A percentile compares a stretch with the other conserved stretches of the same genome.
phyloP scores from a whole-genome alignment of 2,329 filamentous ascomycete species.

The Xylariales sp. region DNA sequence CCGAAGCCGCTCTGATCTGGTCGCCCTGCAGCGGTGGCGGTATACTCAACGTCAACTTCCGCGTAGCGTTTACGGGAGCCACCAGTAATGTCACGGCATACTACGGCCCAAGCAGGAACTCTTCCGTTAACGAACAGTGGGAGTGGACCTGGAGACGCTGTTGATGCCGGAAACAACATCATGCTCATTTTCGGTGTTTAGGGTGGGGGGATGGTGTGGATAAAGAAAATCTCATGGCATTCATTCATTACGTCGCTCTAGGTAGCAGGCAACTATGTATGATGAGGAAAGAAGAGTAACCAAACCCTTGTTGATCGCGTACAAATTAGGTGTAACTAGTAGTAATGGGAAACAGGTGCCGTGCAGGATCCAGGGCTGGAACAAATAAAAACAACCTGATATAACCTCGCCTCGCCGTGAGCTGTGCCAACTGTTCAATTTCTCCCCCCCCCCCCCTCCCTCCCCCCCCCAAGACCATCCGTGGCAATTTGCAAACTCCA shows the following conservation, averaged over 20 bases:
- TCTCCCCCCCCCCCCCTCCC: no score
- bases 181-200: background rate
- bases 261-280: no score
- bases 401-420: background rate
- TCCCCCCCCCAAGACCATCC: no score
- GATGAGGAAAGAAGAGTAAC: background rate
- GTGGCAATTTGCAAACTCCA: background rate
- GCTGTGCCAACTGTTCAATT: background rate
- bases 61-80: conserved; percentile 38
- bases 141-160: conserved; percentile 40
- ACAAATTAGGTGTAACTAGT: background rate
- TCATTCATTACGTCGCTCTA: background rate
- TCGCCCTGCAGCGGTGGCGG: conserved; percentile 37
- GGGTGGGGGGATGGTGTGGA: background rate
- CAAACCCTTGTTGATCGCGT: background rate
- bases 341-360: background rate
- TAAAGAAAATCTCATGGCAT: background rate
- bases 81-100: conserved; percentile 32
- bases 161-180: conserved; percentile 1
- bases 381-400: background rate
- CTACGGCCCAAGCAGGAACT: conserved; percentile 38
- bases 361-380: background rate
- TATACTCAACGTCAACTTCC: conserved; percentile 44
- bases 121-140: conserved; percentile 39
- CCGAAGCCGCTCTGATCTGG: conserved; percentile 36